Base-by-base conservation (phyloP, 352 stramenopile species). In the Pythium brachiatum region DNA sequence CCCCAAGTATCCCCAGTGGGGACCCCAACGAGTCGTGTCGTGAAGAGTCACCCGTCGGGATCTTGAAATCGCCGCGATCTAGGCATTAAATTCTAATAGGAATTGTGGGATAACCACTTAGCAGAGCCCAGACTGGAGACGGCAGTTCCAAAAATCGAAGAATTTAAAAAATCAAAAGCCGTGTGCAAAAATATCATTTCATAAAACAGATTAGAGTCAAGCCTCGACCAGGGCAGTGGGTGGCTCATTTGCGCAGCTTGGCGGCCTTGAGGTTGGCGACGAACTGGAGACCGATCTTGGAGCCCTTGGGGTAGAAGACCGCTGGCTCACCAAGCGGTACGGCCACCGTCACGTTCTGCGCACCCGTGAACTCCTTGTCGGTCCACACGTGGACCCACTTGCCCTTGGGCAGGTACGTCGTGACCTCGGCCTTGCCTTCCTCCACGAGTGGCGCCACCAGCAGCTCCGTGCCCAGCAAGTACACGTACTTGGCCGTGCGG, bases 381-480 rank as follows among this genome's bases (percentile, higher is more conserved):
- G 55, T 62, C 55, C 55, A 62, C 27, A 62, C 55, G 55, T 62
- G 55, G 43, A 62, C 55, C 55, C 55, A 62, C 29, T 43, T 26
- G 29, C 55, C 55, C 55, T 32, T 25, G 6, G 55, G 55, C 21
- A 62, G 44, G 23, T 62, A 54, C 41, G 53, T 25, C 18, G 20
- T 46, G 36, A 62, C 43, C 1, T 54, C 29, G 27, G 3, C 34
- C 44, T 54, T 62, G 27, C 55, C 55, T 32, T 53, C 41, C 21
- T 62, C 55, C 26, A 62, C 55, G 43, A 62, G 11, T n/a, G 44
- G 55, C 23, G 55, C 55, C 29, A 62, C 43, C 0, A 62, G 41
- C 18, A 62, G 23, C 53, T 59, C 21, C 34, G 53, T 39, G 38
- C 53, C 53, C 25, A 59, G 25, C 34, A 59, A 36, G 53, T 59